A percentile compares a stretch with the other conserved stretches of the same genome.
phyloP scores from a whole-genome alignment of 345 rosid genomes.

The Sonneratia caseolaris region DNA sequence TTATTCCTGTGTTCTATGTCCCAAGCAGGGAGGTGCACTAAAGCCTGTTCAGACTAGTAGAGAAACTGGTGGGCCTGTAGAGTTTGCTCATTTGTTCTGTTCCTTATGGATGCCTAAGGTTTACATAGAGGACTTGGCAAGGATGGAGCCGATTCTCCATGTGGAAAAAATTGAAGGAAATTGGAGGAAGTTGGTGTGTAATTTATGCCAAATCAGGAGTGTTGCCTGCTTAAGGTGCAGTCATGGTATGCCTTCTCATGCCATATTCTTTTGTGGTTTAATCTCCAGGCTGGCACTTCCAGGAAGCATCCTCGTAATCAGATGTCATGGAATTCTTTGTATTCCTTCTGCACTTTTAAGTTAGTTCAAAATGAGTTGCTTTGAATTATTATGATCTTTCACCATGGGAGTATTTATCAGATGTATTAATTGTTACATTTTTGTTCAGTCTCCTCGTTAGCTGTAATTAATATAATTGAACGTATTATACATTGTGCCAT shows the following conservation, averaged over 20 bases:
- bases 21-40: slow-evolving; percentile 71
- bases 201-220: slow-evolving; percentile 73
- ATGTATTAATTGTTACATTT: background rate
- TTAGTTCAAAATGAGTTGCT: background rate
- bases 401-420: background rate
- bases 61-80: slow-evolving; percentile 22
- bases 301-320: background rate
- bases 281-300: slow-evolving; percentile 10
- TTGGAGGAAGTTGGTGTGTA: slow-evolving; percentile 60
- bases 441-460: background rate
- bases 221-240: slow-evolving; percentile 92
- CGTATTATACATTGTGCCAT: background rate
- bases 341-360: background rate
- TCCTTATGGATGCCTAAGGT: slow-evolving; percentile 85
- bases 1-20: slow-evolving; percentile 67
- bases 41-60: slow-evolving; percentile 42
- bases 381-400: background rate
- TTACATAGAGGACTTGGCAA: slow-evolving; percentile 45
- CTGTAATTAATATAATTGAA: background rate
- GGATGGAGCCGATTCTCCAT: slow-evolving; percentile 77
- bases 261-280: slow-evolving; percentile 12
- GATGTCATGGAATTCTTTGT: background rate
- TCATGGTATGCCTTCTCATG: slow-evolving; percentile 66
- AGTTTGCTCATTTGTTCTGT: slow-evolving; percentile 89
- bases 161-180: slow-evolving; percentile 49